Evolutionary conservation across 129 eudicot species (phyloP).

Genomic region (Flaveria trinervia): DNA sequence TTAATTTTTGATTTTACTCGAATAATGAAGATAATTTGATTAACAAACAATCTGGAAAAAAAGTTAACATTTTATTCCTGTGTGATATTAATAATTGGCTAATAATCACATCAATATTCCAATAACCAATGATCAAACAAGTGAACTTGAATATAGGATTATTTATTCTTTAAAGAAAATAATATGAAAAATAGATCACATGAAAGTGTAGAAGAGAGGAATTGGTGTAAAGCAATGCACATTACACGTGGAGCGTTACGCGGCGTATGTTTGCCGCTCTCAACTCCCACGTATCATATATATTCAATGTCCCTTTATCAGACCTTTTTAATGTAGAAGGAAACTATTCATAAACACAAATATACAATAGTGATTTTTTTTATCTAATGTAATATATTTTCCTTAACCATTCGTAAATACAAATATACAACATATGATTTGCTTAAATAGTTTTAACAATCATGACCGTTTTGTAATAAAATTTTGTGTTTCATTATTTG

Average conservation of each 20-base stretch:
- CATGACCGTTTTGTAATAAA: no score
- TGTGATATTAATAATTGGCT: no score
- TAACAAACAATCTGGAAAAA: no score
- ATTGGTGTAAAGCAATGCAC: not conserved
- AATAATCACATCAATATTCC: no score
- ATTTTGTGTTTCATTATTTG: no score
- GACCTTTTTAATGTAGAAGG: not conserved
- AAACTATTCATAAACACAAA: not conserved
- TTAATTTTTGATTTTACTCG: no score
- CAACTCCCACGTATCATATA: not conserved
- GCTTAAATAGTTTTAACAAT: no score
- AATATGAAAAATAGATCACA: not conserved
- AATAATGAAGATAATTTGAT: no score
- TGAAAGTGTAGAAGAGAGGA: not conserved
- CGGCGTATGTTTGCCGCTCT: constrained; percentile 38
- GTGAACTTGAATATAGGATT: not conserved
- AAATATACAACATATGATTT: not conserved
- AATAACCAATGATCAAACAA: not conserved
- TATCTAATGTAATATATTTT: not conserved
- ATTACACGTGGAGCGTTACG: constrained; percentile 29
- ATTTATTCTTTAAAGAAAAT: not conserved
- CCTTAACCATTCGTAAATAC: not conserved
- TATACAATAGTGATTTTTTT: not conserved
- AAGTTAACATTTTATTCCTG: no score
- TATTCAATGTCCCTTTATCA: not conserved